Percentiles rank a stretch among this genome's conserved stretches.
Evolutionary conservation across 2,329 filamentous ascomycete species (phyloP).

Genomic region (Nigrospora sphaerica): DNA sequence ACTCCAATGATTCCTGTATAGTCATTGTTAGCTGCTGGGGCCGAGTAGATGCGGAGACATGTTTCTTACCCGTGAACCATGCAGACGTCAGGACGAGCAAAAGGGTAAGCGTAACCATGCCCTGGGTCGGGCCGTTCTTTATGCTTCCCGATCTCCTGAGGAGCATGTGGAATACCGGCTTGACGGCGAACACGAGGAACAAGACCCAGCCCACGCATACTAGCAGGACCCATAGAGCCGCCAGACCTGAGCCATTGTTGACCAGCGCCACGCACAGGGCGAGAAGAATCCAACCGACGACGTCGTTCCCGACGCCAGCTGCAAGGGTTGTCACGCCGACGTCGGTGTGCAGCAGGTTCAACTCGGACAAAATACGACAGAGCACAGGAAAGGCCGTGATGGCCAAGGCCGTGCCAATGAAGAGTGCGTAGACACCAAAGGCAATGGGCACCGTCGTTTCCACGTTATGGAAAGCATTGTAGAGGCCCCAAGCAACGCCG

Average conservation of each 20-base stretch:
- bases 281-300: conserved; percentile 83
- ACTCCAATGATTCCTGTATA: conserved; percentile 81
- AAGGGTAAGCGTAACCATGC: conserved; percentile 75
- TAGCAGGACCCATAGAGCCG: conserved; percentile 79
- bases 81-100: conserved; percentile 65
- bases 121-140: conserved; percentile 81
- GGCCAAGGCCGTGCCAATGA: conserved; percentile 87
- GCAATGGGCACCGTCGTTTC: conserved; percentile 18
- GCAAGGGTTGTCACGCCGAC: conserved; percentile 89
- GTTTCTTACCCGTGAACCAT: conserved; percentile 44
- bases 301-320: conserved; percentile 89
- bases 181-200: conserved; percentile 65
- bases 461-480: conserved; percentile 50
- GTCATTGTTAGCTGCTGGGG: conserved; percentile 32
- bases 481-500: conserved; percentile 65
- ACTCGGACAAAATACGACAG: conserved; percentile 85
- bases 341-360: conserved; percentile 75
- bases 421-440: conserved; percentile 48
- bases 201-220: conserved; percentile 68
- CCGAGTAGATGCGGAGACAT: neutral
- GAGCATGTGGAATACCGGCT: conserved; percentile 68
- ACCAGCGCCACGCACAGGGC: conserved; percentile 90
- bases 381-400: conserved; percentile 91
- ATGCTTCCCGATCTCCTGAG: conserved; percentile 69
- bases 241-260: conserved; percentile 75